Evolutionary conservation across 2,329 filamentous ascomycete genomes (phyloP), one percentile per base, ranked within the genome.

Genomic region (Penicillium sp.): DNA sequence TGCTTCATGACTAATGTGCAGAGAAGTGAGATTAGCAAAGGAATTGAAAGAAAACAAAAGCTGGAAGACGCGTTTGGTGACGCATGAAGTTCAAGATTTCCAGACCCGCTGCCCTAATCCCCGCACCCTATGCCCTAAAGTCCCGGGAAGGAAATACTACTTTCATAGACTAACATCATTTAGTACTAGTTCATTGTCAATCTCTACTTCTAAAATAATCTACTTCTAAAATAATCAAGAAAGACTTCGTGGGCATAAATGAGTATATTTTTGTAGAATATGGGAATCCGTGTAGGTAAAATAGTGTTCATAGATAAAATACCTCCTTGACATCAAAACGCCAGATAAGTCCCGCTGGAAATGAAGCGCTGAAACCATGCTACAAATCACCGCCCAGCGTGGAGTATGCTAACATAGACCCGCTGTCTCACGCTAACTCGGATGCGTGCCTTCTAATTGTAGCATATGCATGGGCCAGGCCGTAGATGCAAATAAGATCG

Each of bases 301-400:
- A 37, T 33, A 53, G 31, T 19, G 42, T 54, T 42, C 52, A 37
- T 55, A 45, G 45, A 55, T 49, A 55, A 47, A 22, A 45, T 26
- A 45, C 44, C 53, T 47, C 46, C 24, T 45, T 37, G 35, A 55
- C 46, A 55, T 55, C 24, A 57, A 51, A 65, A 65, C 60, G 61
- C 65, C 63, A 26, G 44, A 56, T 58, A 48, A 37, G 39, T 55
- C 56, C 54, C 49, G 57, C 60, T 57, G 24, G 47, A 42, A 63
- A 57, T 53, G 46, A 48, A 61, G 55, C 65, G 65, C 65, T 65
- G 58, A 48, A 59, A 64, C 56, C 54, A 61, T 61, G 56, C 57
- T 59, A 62, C 52, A 58, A 50, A 60, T 55, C 55, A 57, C 57
- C 49, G 45, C 39, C 58, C 52, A 51, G 49, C 47, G 37, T 59